Conservation (phyloP, 1,284 basidiomycete genomes). For the Puccinia hordei region DNA sequence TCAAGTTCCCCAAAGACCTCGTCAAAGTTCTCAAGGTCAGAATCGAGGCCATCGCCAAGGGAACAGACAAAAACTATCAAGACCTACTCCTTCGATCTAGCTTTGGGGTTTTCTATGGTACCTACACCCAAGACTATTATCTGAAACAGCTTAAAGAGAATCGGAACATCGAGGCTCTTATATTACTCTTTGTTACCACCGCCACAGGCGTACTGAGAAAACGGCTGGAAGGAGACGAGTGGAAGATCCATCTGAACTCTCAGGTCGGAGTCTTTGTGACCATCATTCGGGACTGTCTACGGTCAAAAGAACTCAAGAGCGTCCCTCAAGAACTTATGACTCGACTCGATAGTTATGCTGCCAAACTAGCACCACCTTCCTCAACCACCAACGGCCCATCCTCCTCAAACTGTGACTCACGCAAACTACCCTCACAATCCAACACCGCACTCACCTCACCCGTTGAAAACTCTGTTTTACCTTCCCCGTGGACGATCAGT, state of each 20-base stretch:
- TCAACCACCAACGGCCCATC: slow-evolving; percentile 58
- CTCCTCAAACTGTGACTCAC: background rate
- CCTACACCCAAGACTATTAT: slow-evolving; percentile 72
- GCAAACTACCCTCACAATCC: slow-evolving; percentile 32
- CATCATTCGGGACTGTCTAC: slow-evolving; percentile 77
- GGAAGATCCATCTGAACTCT: slow-evolving; percentile 88
- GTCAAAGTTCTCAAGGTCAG: slow-evolving; percentile 82
- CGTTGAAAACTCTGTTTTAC: slow-evolving; percentile 23
- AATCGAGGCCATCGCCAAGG: slow-evolving; percentile 86
- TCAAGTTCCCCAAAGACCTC: slow-evolving; percentile 88
- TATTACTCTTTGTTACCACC: slow-evolving; percentile 89
- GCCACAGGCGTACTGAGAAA: slow-evolving; percentile 66
- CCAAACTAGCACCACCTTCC: slow-evolving; percentile 69
- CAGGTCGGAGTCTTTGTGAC: slow-evolving; percentile 85
- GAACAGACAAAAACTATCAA: slow-evolving; percentile 77
- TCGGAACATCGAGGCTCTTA: slow-evolving; percentile 93
- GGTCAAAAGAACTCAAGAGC: slow-evolving; percentile 52
- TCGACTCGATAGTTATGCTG: slow-evolving; percentile 77
- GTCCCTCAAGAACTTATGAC: slow-evolving; percentile 78
- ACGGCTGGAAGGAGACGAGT: slow-evolving; percentile 69
- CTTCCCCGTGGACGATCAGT: slow-evolving; percentile 40
- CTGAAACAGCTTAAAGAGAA: slow-evolving; percentile 89
- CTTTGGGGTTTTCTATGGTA: slow-evolving; percentile 83
- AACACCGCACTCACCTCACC: slow-evolving; percentile 24
- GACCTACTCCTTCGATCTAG: slow-evolving; percentile 83